Conservation (phyloP, 2,329 filamentous ascomycete species). For the Hymenoscyphus infarciens region DNA sequence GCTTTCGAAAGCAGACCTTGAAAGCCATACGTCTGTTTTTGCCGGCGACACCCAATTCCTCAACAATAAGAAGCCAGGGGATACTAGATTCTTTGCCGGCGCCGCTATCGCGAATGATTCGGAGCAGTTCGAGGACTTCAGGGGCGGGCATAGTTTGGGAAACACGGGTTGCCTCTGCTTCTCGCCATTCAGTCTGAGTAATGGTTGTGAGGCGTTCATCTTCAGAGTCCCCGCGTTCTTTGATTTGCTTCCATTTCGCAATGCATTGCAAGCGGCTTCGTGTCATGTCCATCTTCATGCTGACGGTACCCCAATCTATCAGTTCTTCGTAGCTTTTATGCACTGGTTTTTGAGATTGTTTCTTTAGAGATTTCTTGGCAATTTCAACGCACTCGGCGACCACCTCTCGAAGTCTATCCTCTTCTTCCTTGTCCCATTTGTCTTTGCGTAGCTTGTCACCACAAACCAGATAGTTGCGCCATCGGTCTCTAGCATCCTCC, state of each 20-base stretch:
- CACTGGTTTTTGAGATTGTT: conserved; percentile 33
- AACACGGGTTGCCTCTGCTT: conserved; percentile 43
- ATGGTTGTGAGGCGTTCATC: conserved; percentile 25
- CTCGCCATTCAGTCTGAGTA: conserved; percentile 39
- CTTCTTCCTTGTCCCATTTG: conserved; percentile 60
- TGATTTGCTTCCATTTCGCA: conserved; percentile 60
- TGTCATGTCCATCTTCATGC: conserved; percentile 56
- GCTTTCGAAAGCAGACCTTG: conserved; percentile 29
- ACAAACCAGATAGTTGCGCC: conserved; percentile 63
- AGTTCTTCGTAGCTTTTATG: conserved; percentile 46
- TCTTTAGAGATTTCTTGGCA: conserved; percentile 35
- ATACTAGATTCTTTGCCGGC: conserved; percentile 45
- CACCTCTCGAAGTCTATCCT: conserved; percentile 40
- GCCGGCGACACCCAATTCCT: conserved; percentile 40
- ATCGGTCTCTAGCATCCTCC: conserved; percentile 66
- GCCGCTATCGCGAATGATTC: conserved; percentile 42
- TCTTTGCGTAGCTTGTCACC: conserved; percentile 49
- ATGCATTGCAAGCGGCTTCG: conserved; percentile 66
- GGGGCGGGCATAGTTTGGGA: conserved; percentile 41
- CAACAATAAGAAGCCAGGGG: conserved; percentile 46
- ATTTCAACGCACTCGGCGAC: conserved; percentile 54
- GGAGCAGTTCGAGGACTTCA: conserved; percentile 45
- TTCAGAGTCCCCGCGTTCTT: conserved; percentile 31
- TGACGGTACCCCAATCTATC: conserved; percentile 65
- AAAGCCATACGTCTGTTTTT: conserved; percentile 24